Percentiles rank a stretch among this genome's conserved stretches.
Conservation (phyloP, 306 rosid species). For the Quercus dentata region DNA sequence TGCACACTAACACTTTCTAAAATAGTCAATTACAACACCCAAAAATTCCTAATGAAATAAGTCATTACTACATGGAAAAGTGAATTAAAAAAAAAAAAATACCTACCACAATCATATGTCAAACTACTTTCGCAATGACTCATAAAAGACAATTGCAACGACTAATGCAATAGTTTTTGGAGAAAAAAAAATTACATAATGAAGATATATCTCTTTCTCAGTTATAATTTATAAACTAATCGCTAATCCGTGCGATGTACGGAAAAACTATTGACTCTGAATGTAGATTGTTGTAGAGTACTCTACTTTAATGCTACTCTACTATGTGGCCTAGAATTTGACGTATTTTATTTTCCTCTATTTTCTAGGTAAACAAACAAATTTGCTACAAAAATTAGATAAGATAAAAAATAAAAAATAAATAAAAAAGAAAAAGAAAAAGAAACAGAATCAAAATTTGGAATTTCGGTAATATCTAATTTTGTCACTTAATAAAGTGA, state of each 20-base stretch:
- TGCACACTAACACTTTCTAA: too few relatives aligned
- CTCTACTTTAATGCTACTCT: too few relatives aligned
- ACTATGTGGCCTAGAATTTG: neutral
- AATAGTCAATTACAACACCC: too few relatives aligned
- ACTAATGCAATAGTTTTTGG: neutral
- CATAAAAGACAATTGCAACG: neutral
- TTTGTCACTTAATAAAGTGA: neutral
- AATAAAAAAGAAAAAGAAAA: neutral
- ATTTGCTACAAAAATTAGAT: neutral
- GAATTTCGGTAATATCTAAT: neutral
- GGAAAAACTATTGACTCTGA: too few relatives aligned
- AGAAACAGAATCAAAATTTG: neutral
- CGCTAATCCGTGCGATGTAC: too few relatives aligned
- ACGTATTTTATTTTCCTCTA: neutral
- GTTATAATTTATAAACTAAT: too few relatives aligned
- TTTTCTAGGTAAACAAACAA: conserved; percentile 14
- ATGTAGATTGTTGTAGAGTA: too few relatives aligned
- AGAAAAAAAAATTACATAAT: neutral
- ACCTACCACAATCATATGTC: too few relatives aligned
- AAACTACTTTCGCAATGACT: neutral
- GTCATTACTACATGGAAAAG: too few relatives aligned
- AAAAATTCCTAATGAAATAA: too few relatives aligned
- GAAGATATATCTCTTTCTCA: neutral
- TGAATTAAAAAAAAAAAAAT: too few relatives aligned
- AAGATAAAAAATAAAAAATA: too few relatives aligned